Conservation (phyloP, 495 filamentous ascomycete genomes). For the Aspergillus homomorphus region DNA sequence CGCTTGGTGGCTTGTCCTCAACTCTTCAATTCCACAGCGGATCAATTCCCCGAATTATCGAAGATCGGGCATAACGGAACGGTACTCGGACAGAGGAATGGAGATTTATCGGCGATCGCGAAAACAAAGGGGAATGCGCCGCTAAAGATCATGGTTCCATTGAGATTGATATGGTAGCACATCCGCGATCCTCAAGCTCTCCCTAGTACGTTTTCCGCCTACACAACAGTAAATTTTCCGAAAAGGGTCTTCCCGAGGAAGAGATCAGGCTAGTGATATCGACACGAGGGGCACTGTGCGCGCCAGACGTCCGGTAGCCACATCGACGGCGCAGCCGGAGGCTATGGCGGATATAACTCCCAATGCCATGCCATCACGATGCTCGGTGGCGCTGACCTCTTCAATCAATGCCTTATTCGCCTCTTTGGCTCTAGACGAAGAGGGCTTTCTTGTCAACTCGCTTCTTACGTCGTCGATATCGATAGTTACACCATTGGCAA, state of each 20-base stretch:
- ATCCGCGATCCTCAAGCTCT: conserved; percentile 11
- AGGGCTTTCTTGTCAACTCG: neutral
- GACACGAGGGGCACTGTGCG: conserved; percentile 1
- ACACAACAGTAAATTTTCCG: conserved; percentile 16
- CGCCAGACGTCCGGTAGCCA: neutral
- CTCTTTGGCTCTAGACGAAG: neutral
- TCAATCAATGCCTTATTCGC: neutral
- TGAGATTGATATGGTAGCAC: conserved; percentile 11
- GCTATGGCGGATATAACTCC: neutral
- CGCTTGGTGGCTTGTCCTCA: neutral
- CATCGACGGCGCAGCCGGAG: neutral
- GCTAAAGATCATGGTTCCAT: conserved; percentile 1
- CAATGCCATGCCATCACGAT: neutral
- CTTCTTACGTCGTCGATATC: neutral
- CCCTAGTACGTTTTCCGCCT: conserved; percentile 9
- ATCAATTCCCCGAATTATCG: neutral
- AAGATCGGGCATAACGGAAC: neutral
- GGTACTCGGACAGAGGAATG: neutral
- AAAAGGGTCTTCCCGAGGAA: conserved; percentile 10
- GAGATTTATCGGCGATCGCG: neutral
- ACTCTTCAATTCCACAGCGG: neutral
- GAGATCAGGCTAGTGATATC: conserved; percentile 7
- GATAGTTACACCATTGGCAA: neutral
- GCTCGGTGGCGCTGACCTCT: neutral
- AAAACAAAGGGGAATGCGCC: conserved; percentile 10